Percentiles rank a stretch among this genome's conserved stretches.
phyloP scores from a whole-genome alignment of 129 eudicot genomes.

The Calendula officinalis region DNA sequence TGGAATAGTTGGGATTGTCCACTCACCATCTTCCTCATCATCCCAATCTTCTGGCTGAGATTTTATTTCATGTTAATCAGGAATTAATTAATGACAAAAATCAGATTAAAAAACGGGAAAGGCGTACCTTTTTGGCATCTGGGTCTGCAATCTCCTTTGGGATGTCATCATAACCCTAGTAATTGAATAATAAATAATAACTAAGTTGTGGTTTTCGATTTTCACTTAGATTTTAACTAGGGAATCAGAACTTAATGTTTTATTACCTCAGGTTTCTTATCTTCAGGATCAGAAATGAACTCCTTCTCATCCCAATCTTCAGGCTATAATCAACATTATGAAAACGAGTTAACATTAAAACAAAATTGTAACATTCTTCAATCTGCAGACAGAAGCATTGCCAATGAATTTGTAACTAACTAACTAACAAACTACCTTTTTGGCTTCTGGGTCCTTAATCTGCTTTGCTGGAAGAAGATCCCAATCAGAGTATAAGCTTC shows the following conservation, averaged over 20 bases:
- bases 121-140: too few relatives aligned
- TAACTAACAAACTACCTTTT: conserved; percentile 70
- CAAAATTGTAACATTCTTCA: not conserved
- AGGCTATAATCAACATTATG: conserved; percentile 46
- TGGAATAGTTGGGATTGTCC: too few relatives aligned
- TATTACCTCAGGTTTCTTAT: conserved; percentile 91
- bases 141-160: too few relatives aligned
- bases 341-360: conserved; percentile 4
- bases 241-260: not conserved
- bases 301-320: conserved; percentile 99
- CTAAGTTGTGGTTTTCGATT: not conserved
- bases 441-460: conserved; percentile 94
- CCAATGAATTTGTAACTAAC: not conserved
- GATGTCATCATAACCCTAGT: conserved; percentile 90
- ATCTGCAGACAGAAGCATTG: not conserved
- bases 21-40: too few relatives aligned
- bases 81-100: too few relatives aligned
- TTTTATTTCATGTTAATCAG: too few relatives aligned
- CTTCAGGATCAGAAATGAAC: conserved; percentile 88
- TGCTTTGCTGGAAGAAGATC: conserved; percentile 86
- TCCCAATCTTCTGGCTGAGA: too few relatives aligned
- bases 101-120: too few relatives aligned
- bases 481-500: conserved; percentile 93
- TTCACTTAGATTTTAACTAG: not conserved
- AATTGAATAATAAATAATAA: not conserved